Percentiles rank a stretch among this genome's conserved stretches.
phyloP scores from a whole-genome alignment of 306 rosid species.

The Vicia villosa region DNA sequence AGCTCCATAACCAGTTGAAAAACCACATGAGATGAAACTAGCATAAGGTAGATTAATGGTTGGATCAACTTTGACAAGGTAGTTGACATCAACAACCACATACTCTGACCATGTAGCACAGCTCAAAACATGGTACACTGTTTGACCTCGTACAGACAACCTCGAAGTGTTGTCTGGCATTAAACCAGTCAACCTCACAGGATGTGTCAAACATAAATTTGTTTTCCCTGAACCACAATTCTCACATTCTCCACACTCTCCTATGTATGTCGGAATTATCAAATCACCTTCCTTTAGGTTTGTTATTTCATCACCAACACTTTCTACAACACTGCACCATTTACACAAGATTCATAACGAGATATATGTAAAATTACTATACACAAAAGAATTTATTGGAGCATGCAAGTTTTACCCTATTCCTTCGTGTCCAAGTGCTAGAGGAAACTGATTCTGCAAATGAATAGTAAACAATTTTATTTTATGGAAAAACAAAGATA shows the following conservation, averaged over 20 bases:
- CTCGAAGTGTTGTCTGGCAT: too few species aligned
- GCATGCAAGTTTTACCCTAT: conserved; percentile 56
- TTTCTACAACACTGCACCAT: conserved; percentile 34
- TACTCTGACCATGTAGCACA: conserved; percentile 42
- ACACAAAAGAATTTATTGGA: background rate
- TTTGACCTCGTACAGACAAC: conserved; percentile 24
- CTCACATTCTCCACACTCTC: conserved; percentile 39
- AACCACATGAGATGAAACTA: conserved; percentile 46
- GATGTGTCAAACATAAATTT: conserved; percentile 34
- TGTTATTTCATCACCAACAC: conserved; percentile 35
- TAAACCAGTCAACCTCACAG: conserved; percentile 23
- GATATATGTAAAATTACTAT: background rate
- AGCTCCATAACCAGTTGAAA: conserved; percentile 46
- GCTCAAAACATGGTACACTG: conserved; percentile 28
- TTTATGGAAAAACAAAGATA: too few species aligned
- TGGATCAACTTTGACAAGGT: conserved; percentile 36
- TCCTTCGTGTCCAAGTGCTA: conserved; percentile 65
- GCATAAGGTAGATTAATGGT: conserved; percentile 35
- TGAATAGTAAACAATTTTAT: background rate
- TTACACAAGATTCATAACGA: background rate
- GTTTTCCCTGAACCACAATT: conserved; percentile 38
- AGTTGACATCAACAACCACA: conserved; percentile 35
- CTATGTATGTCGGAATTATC: conserved; percentile 41
- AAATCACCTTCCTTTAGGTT: conserved; percentile 37
- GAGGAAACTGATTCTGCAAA: conserved; percentile 50